These are phyloP conservation scores for Candida loeiensis DNA, from an alignment of 805 yeast genomes.

Conservation along the genomic window DNA sequence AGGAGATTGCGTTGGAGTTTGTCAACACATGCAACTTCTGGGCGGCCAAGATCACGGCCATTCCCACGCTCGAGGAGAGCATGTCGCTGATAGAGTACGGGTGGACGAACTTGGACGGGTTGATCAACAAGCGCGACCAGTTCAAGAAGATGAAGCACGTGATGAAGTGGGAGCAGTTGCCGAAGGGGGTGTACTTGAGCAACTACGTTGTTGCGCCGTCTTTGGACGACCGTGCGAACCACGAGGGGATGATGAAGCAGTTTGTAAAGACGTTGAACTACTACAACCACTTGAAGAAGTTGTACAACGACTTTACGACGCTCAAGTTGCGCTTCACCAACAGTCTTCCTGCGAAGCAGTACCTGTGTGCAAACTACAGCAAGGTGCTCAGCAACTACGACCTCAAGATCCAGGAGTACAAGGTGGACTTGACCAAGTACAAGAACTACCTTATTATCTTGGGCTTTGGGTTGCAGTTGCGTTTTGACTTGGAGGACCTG, in stretches of 20 bases:
- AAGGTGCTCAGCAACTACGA: constrained; percentile 38
- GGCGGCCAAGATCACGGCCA: constrained; percentile 82
- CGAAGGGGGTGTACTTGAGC: constrained; percentile 40
- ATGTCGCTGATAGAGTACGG: constrained; percentile 80
- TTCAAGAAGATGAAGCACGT: constrained; percentile 34
- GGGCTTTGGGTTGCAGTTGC: constrained; percentile 45
- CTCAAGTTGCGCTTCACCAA: constrained; percentile 28
- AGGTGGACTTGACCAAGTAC: constrained; percentile 42
- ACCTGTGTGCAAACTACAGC: constrained; percentile 29
- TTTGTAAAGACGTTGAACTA: constrained; percentile 40
- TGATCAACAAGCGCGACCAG: constrained; percentile 23
- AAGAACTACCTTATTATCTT: constrained; percentile 43
- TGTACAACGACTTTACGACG: constrained; percentile 30
- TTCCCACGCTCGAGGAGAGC: constrained; percentile 66
- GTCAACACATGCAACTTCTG: constrained; percentile 82
- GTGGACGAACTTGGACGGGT: constrained; percentile 51
- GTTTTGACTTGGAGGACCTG: constrained; percentile 40
- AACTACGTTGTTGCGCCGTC: constrained; percentile 22
- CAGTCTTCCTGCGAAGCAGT: constrained; percentile 22
- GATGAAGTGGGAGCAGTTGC: constrained; percentile 41
- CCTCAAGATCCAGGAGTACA: constrained; percentile 40
- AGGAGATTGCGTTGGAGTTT: constrained; percentile 64
- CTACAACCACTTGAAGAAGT: constrained; percentile 36
- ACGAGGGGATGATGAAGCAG: constrained; percentile 42
- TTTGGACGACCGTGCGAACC: constrained; percentile 23